Percentiles rank a stretch among this genome's conserved stretches.
Conservation (phyloP, 2,329 filamentous ascomycete genomes). For the Fusarium pseudocircinatum region DNA sequence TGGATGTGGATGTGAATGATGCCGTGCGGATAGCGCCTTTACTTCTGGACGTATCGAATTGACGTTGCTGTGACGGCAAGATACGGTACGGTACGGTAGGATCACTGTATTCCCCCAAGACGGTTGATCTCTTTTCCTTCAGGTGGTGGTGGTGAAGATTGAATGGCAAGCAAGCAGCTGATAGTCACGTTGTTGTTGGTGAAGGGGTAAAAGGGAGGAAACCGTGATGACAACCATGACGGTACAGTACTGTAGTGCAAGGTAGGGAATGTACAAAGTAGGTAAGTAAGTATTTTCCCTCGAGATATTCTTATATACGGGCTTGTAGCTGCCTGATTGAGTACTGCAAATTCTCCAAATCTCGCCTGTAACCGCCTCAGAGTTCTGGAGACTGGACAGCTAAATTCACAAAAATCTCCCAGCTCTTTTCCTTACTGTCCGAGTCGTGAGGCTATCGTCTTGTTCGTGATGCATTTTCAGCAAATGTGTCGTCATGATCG, state of each 20-base stretch:
- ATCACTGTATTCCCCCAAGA: background rate
- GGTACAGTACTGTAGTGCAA: background rate
- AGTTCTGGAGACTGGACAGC: background rate
- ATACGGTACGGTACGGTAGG: background rate
- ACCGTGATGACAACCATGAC: conserved; percentile 5
- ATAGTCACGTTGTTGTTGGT: conserved; percentile 32
- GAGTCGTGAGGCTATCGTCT: background rate
- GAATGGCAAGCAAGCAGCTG: conserved; percentile 25
- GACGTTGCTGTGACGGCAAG: conserved; percentile 30
- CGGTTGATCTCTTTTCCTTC: background rate
- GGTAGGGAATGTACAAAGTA: background rate
- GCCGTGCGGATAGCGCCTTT: conserved; percentile 22
- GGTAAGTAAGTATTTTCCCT: background rate
- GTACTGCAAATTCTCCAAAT: background rate
- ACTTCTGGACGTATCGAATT: conserved; percentile 18
- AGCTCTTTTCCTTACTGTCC: background rate
- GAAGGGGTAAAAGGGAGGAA: background rate
- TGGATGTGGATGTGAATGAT: conserved; percentile 3
- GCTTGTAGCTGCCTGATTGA: conserved; percentile 1
- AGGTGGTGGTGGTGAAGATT: background rate
- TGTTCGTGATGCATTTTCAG: conserved; percentile 9
- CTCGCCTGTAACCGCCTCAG: background rate
- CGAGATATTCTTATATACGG: conserved; percentile 34
- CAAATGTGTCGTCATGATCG: conserved; percentile 42
- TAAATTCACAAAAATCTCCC: background rate